Conservation (phyloP, 73 alveolate species). For the Paramecium caudatum region DNA sequence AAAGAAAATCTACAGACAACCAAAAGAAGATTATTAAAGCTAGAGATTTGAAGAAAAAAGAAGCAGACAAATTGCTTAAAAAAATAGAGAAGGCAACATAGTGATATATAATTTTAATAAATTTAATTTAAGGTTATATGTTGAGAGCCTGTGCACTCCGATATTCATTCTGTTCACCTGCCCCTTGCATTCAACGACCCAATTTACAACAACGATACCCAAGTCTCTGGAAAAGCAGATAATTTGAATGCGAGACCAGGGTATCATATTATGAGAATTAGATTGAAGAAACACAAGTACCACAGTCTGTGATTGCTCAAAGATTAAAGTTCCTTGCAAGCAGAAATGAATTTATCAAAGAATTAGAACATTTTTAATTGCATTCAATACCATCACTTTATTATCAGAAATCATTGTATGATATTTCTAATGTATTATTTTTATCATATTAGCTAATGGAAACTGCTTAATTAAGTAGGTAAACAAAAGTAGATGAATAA, state of each 20-base stretch:
- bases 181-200: not conserved
- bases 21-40: not conserved
- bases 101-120: not conserved
- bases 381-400: slow-evolving; percentile 7
- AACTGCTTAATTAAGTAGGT: not conserved
- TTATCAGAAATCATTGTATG: slow-evolving; percentile 35
- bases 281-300: not conserved
- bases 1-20: not conserved
- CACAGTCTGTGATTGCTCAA: not conserved
- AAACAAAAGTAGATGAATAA: not conserved
- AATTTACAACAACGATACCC: not conserved
- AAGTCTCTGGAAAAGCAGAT: not conserved
- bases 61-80: not conserved
- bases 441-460: not conserved
- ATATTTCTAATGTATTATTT: not conserved
- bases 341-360: slow-evolving; percentile 13
- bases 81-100: not conserved
- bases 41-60: slow-evolving; percentile 1
- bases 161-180: not conserved
- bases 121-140: slow-evolving; percentile 41
- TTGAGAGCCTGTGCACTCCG: not conserved
- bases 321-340: not conserved
- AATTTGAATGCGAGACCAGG: not conserved
- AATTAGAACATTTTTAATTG: not conserved
- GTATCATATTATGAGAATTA: not conserved